Percentiles rank a stretch among this genome's conserved stretches.
Evolutionary conservation across 106 monocot genomes (phyloP).

Genomic region (Dendrobium huoshanense): DNA sequence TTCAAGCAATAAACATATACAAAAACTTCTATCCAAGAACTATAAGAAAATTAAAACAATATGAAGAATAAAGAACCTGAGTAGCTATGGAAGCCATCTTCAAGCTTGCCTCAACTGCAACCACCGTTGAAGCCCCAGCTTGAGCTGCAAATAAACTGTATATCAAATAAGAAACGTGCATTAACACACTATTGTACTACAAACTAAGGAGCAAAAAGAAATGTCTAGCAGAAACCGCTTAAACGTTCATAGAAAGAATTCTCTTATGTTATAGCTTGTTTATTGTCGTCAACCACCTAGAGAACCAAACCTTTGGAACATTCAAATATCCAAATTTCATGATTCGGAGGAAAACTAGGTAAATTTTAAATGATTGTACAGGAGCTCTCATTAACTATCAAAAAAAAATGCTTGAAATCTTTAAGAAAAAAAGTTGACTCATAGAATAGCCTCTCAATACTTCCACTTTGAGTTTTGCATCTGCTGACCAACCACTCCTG

Average conservation of each 20-base stretch:
- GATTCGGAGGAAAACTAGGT: too few relatives aligned
- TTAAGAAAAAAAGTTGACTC: too few relatives aligned
- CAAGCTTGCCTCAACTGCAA: conserved; percentile 92
- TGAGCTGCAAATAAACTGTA: conserved; percentile 92
- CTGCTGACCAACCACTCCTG: too few relatives aligned
- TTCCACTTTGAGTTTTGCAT: too few relatives aligned
- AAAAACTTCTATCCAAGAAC: neutral
- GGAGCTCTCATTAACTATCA: too few relatives aligned
- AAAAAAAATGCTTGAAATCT: too few relatives aligned
- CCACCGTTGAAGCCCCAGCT: conserved; percentile 86
- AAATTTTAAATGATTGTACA: too few relatives aligned
- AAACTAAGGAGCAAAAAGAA: neutral
- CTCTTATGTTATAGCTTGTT: too few relatives aligned
- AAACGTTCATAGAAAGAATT: neutral
- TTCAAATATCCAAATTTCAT: too few relatives aligned
- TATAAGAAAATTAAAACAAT: neutral
- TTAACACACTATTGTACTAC: neutral
- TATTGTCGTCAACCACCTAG: too few relatives aligned
- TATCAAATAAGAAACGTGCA: conserved; percentile 2
- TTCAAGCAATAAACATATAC: neutral
- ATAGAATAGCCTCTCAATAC: too few relatives aligned
- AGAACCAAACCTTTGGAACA: too few relatives aligned
- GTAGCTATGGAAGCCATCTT: conserved; percentile 87
- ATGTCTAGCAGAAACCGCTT: neutral
- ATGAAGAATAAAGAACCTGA: conserved; percentile 31